These are phyloP conservation scores for Tephrocybe sp. DNA, from an alignment of 768 basidiomycete species.

Conservation along the genomic window DNA sequence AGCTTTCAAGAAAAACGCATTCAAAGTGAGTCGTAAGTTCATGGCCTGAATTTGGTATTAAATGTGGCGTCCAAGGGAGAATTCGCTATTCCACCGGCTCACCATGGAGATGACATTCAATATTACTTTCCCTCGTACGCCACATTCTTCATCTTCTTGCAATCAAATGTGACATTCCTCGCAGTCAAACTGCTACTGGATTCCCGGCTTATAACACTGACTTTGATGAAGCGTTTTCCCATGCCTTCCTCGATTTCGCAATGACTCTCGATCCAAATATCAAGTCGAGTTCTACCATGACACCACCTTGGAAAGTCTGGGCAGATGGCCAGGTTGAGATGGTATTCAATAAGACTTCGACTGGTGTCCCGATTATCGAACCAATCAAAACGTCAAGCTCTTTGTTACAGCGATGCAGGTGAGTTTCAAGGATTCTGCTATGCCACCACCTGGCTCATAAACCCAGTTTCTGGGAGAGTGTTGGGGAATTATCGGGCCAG, in stretches of 20 bases:
- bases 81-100: constrained; percentile 42
- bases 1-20: constrained; percentile 29
- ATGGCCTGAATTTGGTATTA: not conserved
- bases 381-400: constrained; percentile 25
- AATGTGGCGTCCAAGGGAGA: constrained; percentile 28
- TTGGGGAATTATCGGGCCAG: constrained; percentile 13
- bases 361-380: constrained; percentile 28
- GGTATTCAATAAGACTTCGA: constrained; percentile 43
- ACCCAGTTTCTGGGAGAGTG: constrained; percentile 21
- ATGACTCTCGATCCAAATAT: constrained; percentile 30
- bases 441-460: too few species aligned
- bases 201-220: constrained; percentile 32
- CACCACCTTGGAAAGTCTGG: constrained; percentile 36
- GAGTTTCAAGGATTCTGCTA: too few species aligned
- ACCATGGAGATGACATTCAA: constrained; percentile 34
- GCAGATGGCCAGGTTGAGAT: constrained; percentile 34
- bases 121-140: constrained; percentile 46
- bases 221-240: constrained; percentile 36
- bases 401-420: constrained; percentile 37
- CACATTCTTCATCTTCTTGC: not conserved
- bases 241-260: constrained; percentile 38
- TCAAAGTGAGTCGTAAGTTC: constrained; percentile 32
- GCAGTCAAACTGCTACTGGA: constrained; percentile 5
- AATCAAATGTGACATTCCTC: not conserved
- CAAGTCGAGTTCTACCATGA: constrained; percentile 32